phyloP scores from a whole-genome alignment of 2,329 filamentous ascomycete genomes.

The Ceratocystis ficicola region DNA sequence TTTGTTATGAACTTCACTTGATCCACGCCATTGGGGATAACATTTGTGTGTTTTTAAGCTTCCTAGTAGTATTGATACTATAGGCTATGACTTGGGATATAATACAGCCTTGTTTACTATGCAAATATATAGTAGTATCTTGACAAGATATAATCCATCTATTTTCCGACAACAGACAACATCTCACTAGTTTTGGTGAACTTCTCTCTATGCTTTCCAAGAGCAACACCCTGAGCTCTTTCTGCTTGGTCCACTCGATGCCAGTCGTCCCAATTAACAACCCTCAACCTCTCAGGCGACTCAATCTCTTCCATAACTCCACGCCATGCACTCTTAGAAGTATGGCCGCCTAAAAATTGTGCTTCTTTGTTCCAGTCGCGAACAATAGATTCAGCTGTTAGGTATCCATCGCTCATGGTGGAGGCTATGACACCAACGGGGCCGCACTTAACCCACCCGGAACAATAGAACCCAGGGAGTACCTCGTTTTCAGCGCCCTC shows the following conservation, averaged over 20 bases:
- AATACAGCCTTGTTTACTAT: neutral
- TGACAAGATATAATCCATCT: neutral
- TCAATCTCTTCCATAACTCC: slow-evolving; percentile 49
- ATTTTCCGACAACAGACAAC: slow-evolving; percentile 34
- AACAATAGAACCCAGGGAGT: slow-evolving; percentile 68
- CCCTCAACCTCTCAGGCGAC: slow-evolving; percentile 27
- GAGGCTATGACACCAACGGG: slow-evolving; percentile 92
- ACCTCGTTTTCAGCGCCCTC: slow-evolving; percentile 27
- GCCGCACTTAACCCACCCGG: slow-evolving; percentile 91
- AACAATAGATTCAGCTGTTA: slow-evolving; percentile 70
- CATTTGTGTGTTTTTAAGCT: slow-evolving; percentile 24
- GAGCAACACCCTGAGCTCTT: slow-evolving; percentile 47
- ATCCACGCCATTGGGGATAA: slow-evolving; percentile 22
- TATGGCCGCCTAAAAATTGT: slow-evolving; percentile 30
- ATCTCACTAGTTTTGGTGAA: slow-evolving; percentile 47
- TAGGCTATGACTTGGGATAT: neutral
- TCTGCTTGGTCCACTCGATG: slow-evolving; percentile 68
- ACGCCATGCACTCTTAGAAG: slow-evolving; percentile 53
- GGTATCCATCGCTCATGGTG: slow-evolving; percentile 91
- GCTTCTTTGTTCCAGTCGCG: slow-evolving; percentile 53
- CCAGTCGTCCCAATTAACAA: slow-evolving; percentile 77
- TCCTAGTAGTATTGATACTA: neutral
- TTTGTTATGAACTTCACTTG: slow-evolving; percentile 1
- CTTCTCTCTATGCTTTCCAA: slow-evolving; percentile 69
- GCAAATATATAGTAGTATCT: slow-evolving; percentile 7